A percentile compares a stretch with the other conserved stretches of the same genome.
These are phyloP conservation scores for Arthrinium puccinioides DNA, from an alignment of 2,329 filamentous ascomycete species.

Conservation along the genomic window DNA sequence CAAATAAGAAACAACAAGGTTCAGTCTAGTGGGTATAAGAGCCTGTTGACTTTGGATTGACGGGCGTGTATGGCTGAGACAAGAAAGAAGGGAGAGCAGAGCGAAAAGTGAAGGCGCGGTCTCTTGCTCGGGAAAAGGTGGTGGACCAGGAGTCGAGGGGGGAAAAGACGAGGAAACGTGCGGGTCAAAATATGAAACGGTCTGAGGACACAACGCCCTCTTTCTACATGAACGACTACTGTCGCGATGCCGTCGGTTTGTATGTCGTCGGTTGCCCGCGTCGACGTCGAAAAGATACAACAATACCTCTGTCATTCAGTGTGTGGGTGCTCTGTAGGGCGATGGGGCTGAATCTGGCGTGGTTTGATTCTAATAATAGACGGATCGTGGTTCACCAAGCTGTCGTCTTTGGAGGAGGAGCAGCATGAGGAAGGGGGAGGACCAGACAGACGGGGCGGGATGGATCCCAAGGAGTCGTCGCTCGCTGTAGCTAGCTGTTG, in stretches of 20 bases:
- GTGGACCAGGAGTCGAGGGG: not conserved
- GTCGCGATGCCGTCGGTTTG: no score
- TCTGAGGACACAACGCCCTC: no score
- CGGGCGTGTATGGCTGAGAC: no score
- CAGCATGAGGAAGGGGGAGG: constrained; percentile 7
- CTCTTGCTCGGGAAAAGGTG: no score
- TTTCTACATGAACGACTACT: no score
- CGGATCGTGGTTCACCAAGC: constrained; percentile 33
- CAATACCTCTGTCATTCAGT: constrained; percentile 12
- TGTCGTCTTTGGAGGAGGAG: constrained; percentile 14
- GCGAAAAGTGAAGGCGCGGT: no score
- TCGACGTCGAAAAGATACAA: constrained; percentile 16
- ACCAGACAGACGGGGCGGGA: not conserved
- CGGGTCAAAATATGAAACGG: constrained; percentile 17
- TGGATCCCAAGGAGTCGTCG: no score
- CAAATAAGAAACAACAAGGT: constrained; percentile 4
- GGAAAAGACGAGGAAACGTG: constrained; percentile 7
- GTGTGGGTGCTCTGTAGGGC: constrained; percentile 27
- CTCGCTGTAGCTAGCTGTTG: no score
- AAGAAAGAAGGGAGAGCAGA: no score
- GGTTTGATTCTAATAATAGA: constrained; percentile 46
- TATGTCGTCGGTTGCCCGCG: no score
- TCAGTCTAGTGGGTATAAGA: constrained; percentile 1
- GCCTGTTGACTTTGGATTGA: no score
- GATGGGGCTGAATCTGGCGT: constrained; percentile 44